Conservation (phyloP, 257 asterid species). For the Datura wrightii region DNA sequence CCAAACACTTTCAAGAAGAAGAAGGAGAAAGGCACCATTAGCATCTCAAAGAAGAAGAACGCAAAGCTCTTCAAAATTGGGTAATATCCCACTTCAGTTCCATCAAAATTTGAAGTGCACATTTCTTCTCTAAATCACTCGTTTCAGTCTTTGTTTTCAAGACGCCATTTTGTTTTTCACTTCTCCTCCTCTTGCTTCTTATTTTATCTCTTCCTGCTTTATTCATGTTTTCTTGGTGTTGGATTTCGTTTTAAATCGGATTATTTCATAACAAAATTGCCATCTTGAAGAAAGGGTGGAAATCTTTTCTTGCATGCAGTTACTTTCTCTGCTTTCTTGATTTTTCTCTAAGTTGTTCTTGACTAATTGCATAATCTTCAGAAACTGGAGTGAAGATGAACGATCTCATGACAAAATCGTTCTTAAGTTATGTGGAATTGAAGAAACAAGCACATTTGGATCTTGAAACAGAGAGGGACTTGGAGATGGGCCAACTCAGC, state of each 20-base stretch:
- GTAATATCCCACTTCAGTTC: neutral
- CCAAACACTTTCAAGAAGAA: conserved; percentile 7
- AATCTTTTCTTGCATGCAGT: conserved; percentile 14
- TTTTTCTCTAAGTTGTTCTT: conserved; percentile 23
- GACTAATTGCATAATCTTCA: conserved; percentile 37
- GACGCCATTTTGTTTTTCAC: neutral
- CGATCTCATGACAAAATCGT: conserved; percentile 85
- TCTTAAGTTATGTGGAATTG: conserved; percentile 72
- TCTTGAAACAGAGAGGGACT: conserved; percentile 54
- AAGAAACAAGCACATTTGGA: conserved; percentile 70
- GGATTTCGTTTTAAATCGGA: neutral
- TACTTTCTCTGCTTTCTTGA: neutral
- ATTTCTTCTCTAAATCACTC: neutral
- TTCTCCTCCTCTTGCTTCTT: neutral
- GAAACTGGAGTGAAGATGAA: conserved; percentile 57
- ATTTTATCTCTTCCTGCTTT: neutral
- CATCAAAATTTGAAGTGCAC: neutral
- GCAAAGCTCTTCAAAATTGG: conserved; percentile 19
- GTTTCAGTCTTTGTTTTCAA: neutral
- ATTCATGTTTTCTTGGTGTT: neutral
- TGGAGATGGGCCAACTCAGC: conserved; percentile 60
- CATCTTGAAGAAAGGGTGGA: neutral
- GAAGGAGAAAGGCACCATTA: neutral
- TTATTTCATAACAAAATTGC: conserved; percentile 1
- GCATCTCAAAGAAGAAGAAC: conserved; percentile 17